phyloP scores from a whole-genome alignment of 345 rosid species.

The Aurinia saxatilis region DNA sequence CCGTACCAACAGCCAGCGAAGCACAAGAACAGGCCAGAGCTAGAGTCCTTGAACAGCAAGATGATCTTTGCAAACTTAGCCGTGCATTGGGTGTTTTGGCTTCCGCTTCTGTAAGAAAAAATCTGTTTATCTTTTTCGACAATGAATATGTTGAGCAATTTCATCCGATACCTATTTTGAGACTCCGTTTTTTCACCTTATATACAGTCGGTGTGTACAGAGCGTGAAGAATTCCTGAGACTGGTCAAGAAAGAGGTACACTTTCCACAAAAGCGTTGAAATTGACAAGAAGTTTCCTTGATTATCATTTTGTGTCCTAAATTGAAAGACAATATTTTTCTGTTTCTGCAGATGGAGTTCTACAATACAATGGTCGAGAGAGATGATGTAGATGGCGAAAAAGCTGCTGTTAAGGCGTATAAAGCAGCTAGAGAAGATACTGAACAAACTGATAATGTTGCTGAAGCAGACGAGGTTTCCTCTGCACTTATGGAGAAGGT shows the following conservation, averaged over 20 bases:
- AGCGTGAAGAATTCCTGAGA: constrained; percentile 82
- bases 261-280: background rate
- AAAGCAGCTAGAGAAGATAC: constrained; percentile 72
- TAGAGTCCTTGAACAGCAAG: constrained; percentile 62
- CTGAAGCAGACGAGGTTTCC: constrained; percentile 59
- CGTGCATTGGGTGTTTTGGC: constrained; percentile 84
- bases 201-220: constrained; percentile 78
- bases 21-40: constrained; percentile 70
- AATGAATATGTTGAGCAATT: background rate
- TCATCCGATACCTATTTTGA: constrained; percentile 4
- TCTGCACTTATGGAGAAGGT: constrained; percentile 76
- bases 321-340: background rate
- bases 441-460: constrained; percentile 40
- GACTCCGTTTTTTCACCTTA: constrained; percentile 13
- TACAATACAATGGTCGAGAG: constrained; percentile 78
- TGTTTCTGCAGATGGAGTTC: constrained; percentile 61
- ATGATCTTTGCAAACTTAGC: constrained; percentile 76
- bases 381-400: constrained; percentile 60
- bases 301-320: background rate
- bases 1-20: constrained; percentile 48
- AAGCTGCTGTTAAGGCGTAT: constrained; percentile 71
- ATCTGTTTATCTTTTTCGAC: constrained; percentile 8
- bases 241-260: constrained; percentile 89
- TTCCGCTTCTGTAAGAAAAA: constrained; percentile 80
- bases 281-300: background rate